Base-by-base conservation (phyloP, 345 rosid genomes). In the Brassica rapa region DNA sequence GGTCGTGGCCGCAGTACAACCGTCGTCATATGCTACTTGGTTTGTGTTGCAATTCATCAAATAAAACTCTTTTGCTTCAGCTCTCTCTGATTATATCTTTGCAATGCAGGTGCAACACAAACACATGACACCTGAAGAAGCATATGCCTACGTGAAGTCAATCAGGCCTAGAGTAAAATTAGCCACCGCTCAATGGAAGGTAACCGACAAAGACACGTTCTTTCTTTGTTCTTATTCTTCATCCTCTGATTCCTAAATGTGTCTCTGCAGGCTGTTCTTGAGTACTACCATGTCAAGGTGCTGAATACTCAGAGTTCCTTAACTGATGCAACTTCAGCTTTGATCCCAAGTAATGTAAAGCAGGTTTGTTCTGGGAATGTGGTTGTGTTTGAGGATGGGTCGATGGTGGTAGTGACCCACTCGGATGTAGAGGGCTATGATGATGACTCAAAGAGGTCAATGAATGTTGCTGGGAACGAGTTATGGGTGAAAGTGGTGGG, bases 1-100 rank as follows among this genome's bases (percentile, higher is more conserved):
- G 99, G 99, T 32, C 88, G 98, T 43, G 99, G 99, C 27, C 98
- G 99, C 66, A 95, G 98, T 81, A 95, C 99, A 16, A 95, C 98
- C 23, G 51, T 95, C 66, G 98, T 93, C 73, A 79, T 95, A 35
- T 93, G 99, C 81, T 95, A 91, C 88, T 84, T 95, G 90, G 98
- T 93, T 29, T 66, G 92, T 87, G 53, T 68, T 30, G 30, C 76
- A 64, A n/a, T 57, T 57, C 12, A 29, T 37, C 39, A 3, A 9
- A 15, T 11, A 12, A 7, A 7, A 11, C 5, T 2, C 2, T 25
- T 74, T 63, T 41, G 66, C n/a, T 51, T 25, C 33, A 37, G n/a
- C n/a, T 24, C 29, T 11, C 55, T 30, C 25, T 74, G 3, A 70
- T 80, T 46, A 15, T 43, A 57, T 60, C 8, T 60, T 65, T 49